Evolutionary conservation across 768 basidiomycete genomes (phyloP), one percentile per base, ranked within the genome.

Genomic region (Guyanaporus albipodus): DNA sequence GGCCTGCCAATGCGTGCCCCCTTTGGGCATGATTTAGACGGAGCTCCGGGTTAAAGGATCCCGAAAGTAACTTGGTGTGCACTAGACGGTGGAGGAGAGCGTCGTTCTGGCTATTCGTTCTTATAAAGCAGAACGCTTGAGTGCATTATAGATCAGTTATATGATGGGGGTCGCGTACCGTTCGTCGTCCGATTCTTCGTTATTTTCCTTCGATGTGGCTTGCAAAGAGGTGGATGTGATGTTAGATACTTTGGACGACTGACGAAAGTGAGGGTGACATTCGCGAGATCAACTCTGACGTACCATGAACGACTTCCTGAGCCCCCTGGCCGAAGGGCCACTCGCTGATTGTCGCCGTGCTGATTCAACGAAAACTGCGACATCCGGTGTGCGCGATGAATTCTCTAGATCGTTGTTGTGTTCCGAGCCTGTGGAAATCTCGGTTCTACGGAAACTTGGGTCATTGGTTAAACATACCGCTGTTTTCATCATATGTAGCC

Each of bases 181-280:
- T 53, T 85, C 84, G 17, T 82, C 76, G 36, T 77, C 80, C n/a
- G 70, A 69, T 2, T 78, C 75, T 29, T 65, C 68, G 15, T 64
- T 49, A 11, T 36, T 46, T 41, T 41, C 42, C 24, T 42, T 47
- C 38, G 52, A 66, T 34, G 56, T 5, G 17, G 39, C 48, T 41
- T 37, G 41, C 46, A 71, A 59, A 21, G 42, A 41, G 14, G 47
- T 32, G 10, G 33, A 41, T 6, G 72, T 73, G 23, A 90, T 49
- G 56, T 80, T 83, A 17, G 78, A 74, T 19, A 88, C 77, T 68
- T 85, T 91, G 19, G 90, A 88, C 4, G 89, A 92, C 89, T 90
- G 38, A 39, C 34, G 38, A 42, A 53, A 32, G 15, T 47, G 33
- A 53, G 38, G n/a, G 21, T 31, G 33, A 29, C 22, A 23, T 14